Conservation (phyloP, 2,329 filamentous ascomycete genomes). For the Penicillium janthinellum region DNA sequence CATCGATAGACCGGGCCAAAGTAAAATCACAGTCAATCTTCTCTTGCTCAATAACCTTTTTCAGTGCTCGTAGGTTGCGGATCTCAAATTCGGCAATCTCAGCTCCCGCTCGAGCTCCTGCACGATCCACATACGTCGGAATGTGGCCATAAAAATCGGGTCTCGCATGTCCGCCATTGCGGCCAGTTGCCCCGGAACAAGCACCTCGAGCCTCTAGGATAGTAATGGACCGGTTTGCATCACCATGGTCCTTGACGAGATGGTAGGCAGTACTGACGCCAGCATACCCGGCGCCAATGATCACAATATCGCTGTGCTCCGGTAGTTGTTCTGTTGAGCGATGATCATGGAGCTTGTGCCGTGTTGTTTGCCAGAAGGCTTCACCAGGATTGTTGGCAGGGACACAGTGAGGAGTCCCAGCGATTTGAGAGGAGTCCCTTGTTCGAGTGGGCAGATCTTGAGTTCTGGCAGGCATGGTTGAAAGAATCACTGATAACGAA, state of each 20-base stretch:
- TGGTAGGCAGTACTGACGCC: conserved; percentile 51
- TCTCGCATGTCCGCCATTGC: conserved; percentile 50
- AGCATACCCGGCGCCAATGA: conserved; percentile 53
- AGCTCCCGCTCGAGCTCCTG: conserved; percentile 40
- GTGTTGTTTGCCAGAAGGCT: conserved; percentile 47
- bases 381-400: conserved; percentile 13
- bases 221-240: conserved; percentile 32
- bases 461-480: conserved; percentile 1
- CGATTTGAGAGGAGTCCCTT: neutral
- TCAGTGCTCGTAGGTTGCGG: conserved; percentile 45
- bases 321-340: conserved; percentile 46
- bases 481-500: neutral
- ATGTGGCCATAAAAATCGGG: conserved; percentile 49
- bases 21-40: conserved; percentile 50
- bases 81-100: conserved; percentile 48
- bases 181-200: conserved; percentile 50
- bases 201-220: conserved; percentile 46
- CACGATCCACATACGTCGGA: conserved; percentile 38
- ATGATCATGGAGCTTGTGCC: conserved; percentile 43
- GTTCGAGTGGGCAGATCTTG: conserved; percentile 1
- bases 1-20: conserved; percentile 46
- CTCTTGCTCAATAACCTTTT: conserved; percentile 45
- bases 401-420: conserved; percentile 10
- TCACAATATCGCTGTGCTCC: conserved; percentile 46
- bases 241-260: conserved; percentile 33